A percentile compares a stretch with the other conserved stretches of the same genome.
phyloP scores from a whole-genome alignment of 768 basidiomycete genomes.

The Lactarius sp. region DNA sequence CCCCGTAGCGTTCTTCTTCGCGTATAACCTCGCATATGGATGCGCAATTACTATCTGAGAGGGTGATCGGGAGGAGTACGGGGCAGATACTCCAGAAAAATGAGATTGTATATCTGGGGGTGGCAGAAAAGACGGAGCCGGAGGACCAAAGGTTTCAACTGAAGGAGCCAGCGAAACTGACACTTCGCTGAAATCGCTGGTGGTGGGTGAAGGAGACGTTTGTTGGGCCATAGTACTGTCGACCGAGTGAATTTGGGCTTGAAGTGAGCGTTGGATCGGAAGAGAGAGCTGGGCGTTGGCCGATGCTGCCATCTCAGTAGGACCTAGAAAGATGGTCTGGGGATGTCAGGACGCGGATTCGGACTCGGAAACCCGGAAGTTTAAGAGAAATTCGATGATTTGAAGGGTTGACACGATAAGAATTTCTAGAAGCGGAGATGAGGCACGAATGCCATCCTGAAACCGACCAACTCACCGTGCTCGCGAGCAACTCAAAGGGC shows the following conservation, averaged over 20 bases:
- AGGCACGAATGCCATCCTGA: constrained; percentile 23
- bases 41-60: constrained; percentile 43
- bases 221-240: constrained; percentile 9
- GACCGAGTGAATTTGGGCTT: constrained; percentile 6
- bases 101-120: constrained; percentile 11
- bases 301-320: constrained; percentile 8
- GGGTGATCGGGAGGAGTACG: constrained; percentile 1
- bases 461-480: constrained; percentile 13
- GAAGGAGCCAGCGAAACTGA: constrained; percentile 14
- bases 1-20: constrained; percentile 48
- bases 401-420: constrained; percentile 1
- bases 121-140: constrained; percentile 24
- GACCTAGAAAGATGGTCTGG: background rate
- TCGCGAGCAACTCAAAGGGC: constrained; percentile 16
- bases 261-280: constrained; percentile 14
- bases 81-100: constrained; percentile 9
- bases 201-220: constrained; percentile 23
- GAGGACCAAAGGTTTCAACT: constrained; percentile 20
- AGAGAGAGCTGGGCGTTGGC: constrained; percentile 15
- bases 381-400: constrained; percentile 14
- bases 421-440: constrained; percentile 18
- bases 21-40: constrained; percentile 65
- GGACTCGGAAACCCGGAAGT: background rate
- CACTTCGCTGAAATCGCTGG: constrained; percentile 22
- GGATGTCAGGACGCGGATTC: background rate